Percentiles rank a stretch among this genome's conserved stretches.
phyloP scores from a whole-genome alignment of 108 stramenopile genomes.

The Chaetoceros tenuissimus region DNA sequence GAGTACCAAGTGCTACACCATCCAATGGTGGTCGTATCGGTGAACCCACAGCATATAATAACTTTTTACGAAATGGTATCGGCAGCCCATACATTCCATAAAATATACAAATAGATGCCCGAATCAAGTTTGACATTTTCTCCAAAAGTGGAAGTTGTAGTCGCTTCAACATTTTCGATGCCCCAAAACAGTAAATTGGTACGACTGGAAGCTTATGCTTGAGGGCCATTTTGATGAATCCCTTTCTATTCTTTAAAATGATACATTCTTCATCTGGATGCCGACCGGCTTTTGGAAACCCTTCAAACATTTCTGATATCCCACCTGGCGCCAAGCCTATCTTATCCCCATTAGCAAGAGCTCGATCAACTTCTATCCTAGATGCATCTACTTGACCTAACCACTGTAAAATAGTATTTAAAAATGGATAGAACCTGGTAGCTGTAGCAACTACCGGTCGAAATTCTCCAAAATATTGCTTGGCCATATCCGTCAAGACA shows the following conservation, averaged over 20 bases:
- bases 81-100: constrained; percentile 66
- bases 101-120: constrained; percentile 54
- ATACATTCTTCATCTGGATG: constrained; percentile 78
- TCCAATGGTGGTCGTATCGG: constrained; percentile 47
- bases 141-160: constrained; percentile 78
- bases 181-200: constrained; percentile 87
- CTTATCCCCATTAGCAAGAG: constrained; percentile 26
- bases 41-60: constrained; percentile 70
- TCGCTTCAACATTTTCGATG: constrained; percentile 77
- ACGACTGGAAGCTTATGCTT: constrained; percentile 70
- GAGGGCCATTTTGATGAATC: constrained; percentile 81
- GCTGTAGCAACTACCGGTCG: constrained; percentile 79
- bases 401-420: constrained; percentile 57
- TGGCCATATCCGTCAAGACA: constrained; percentile 40
- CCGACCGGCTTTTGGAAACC: constrained; percentile 59
- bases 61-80: constrained; percentile 67
- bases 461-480: constrained; percentile 53
- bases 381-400: constrained; percentile 66
- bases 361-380: constrained; percentile 40
- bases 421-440: constrained; percentile 64
- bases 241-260: constrained; percentile 58
- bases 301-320: constrained; percentile 92
- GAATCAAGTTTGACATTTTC: constrained; percentile 56
- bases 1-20: not conserved
- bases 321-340: constrained; percentile 83